Evolutionary conservation across 2,329 filamentous ascomycete genomes (phyloP), one percentile per base, ranked within the genome.

Genomic region (Colletotrichum echinochloae): DNA sequence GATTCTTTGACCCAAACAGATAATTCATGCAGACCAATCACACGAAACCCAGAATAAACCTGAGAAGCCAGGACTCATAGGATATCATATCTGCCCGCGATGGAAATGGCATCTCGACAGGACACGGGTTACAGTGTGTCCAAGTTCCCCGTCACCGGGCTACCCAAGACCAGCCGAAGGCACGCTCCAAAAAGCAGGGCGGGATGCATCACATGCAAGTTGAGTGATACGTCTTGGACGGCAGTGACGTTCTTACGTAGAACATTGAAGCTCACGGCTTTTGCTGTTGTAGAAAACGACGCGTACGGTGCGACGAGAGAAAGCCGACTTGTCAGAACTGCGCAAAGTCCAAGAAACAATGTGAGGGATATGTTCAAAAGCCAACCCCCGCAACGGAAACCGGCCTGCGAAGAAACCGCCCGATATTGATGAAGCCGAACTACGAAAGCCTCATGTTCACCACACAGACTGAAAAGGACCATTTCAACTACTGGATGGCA

Each of bases 171-270:
- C 39, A 67, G 35, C 33, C 60, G 57, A 12, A 61, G 18, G 35
- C 35, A 52, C 14, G 46, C 33, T 30, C 67, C 56, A 8, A 67
- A 67, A 12, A 26, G 35, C 26, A 39, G 64, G n/a, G 35, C 49
- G 9, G 63, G 67, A 30, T 70, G 67, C 20, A 35, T 60, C n/a
- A 70, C 63, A 18, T 70, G 67, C 55, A 61, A 65, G 63, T 70
- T 70, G 52, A 51, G 56, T 51, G 16, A 37, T 18, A 28, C 6
- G 23, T 28, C 11, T 16, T 16, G 12, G 51, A 23, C 9, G 4
- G 18, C 8, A n/a, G 51, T 5, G 51, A 54, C 18, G 4, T 23
- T 5, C 9, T n/a, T n/a, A n/a, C n/a, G n/a, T 28, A 3, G 5
- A n/a, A 35, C 1, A 1, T 1, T 9, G 9, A 30, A 20, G 7